Percentiles rank a stretch among this genome's conserved stretches.
These are phyloP conservation scores for Coemansia sp. DNA, from an alignment of 192 early-diverging fungal genomes.

Conservation along the genomic window DNA sequence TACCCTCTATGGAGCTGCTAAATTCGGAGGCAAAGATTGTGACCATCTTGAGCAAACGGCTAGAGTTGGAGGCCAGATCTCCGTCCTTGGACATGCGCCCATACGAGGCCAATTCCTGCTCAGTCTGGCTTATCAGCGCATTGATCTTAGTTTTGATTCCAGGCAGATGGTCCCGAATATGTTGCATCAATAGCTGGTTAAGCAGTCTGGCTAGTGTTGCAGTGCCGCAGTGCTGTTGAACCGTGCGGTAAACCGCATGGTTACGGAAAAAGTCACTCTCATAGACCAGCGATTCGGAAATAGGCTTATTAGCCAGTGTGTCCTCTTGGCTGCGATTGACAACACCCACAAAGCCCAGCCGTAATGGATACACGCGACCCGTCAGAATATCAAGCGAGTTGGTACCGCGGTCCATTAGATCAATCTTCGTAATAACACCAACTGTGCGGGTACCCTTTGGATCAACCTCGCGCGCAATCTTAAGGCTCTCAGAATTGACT, in stretches of 20 bases:
- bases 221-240: conserved; percentile 72
- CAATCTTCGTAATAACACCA: conserved; percentile 79
- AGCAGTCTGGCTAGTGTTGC: conserved; percentile 65
- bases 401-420: conserved; percentile 83
- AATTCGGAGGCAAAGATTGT: conserved; percentile 78
- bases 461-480: conserved; percentile 82
- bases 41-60: conserved; percentile 66
- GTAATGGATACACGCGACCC: conserved; percentile 72
- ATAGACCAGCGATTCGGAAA: conserved; percentile 64
- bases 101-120: conserved; percentile 70
- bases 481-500: conserved; percentile 82
- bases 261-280: conserved; percentile 70
- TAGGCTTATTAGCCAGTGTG: conserved; percentile 69
- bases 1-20: conserved; percentile 76
- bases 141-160: conserved; percentile 75
- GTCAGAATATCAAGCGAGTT: conserved; percentile 77
- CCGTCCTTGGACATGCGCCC: conserved; percentile 53
- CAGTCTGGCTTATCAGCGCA: conserved; percentile 72
- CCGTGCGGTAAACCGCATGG: conserved; percentile 70
- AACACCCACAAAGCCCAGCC: conserved; percentile 78
- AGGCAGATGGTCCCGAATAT: conserved; percentile 77
- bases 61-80: conserved; percentile 27
- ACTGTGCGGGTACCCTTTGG: conserved; percentile 75
- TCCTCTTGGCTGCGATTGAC: conserved; percentile 83
- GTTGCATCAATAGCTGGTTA: conserved; percentile 74